phyloP scores from a whole-genome alignment of 2,329 filamentous ascomycete genomes.

The Akanthomyces dipterigenus region DNA sequence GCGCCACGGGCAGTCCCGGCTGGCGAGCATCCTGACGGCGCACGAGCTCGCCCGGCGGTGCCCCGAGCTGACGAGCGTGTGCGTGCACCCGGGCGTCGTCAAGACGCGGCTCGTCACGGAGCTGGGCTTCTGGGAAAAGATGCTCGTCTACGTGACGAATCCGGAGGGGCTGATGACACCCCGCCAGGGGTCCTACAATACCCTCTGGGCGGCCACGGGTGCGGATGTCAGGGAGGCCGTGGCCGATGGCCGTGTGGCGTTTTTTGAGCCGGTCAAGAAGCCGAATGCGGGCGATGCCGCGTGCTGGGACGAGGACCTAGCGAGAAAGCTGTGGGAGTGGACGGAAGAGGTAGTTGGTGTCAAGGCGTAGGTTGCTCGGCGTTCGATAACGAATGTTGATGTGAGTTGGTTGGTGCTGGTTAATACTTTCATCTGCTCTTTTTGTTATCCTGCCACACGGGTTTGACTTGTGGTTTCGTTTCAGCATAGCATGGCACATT shows the following conservation, averaged over 20 bases:
- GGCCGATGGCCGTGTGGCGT: slow-evolving; percentile 15
- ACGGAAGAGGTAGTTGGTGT: slow-evolving; percentile 22
- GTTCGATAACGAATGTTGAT: background rate
- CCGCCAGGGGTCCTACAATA: slow-evolving; percentile 25
- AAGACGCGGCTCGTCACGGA: slow-evolving; percentile 22
- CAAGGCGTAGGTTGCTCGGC: background rate
- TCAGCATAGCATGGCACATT: background rate
- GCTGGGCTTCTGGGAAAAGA: slow-evolving; percentile 19
- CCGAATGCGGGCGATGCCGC: slow-evolving; percentile 16
- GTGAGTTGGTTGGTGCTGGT: background rate
- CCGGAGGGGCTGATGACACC: slow-evolving; percentile 17
- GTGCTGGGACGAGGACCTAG: slow-evolving; percentile 24
- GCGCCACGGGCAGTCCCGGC: slow-evolving; percentile 45
- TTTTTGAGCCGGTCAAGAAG: slow-evolving; percentile 24
- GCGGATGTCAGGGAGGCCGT: slow-evolving; percentile 16
- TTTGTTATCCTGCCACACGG: background rate
- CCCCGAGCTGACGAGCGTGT: slow-evolving; percentile 35
- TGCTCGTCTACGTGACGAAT: slow-evolving; percentile 21
- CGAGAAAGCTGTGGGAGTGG: slow-evolving; percentile 32
- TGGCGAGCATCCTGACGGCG: slow-evolving; percentile 41
- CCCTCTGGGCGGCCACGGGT: slow-evolving; percentile 26
- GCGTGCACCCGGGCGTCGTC: slow-evolving; percentile 42
- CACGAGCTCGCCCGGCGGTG: slow-evolving; percentile 37
- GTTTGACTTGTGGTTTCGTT: background rate
- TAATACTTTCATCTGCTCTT: background rate